Evolutionary conservation across 805 yeast species (phyloP), one percentile per base, ranked within the genome.

Genomic region (Komagataella kurtzmanii): DNA sequence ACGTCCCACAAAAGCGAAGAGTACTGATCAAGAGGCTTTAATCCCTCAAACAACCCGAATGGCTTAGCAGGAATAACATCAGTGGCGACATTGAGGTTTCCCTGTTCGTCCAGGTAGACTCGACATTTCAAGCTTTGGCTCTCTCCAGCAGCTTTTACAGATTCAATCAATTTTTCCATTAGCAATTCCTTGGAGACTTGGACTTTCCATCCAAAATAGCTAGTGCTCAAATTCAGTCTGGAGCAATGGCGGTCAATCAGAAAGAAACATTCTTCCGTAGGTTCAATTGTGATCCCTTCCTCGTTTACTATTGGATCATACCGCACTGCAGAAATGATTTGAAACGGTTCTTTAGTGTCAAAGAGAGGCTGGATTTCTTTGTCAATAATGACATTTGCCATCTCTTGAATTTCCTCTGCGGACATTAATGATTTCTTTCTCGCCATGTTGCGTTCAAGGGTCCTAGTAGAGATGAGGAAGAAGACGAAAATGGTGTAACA

Each of bases 161-260:
- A 68, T 17, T 63, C 58, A 10, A 72, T 64, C 55, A 83, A 60
- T 23, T 71, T 66, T 2, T 57, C 54, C 14, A 79, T 59, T 3
- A 89, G 58, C 18, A 66, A 60, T 0, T 65, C 63, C 51, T 69
- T 66, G 1, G 79, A 65, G 1, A 84, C 51, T 21, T 66, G 68
- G 49, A 72, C 67, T 3, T 64, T 66, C 68, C 79, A 71, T 8
- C 72, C 64, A 61, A 89, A 87, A 61, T 71, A 82, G 17, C 63
- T 57, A 14, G 83, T 59, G 0, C 87, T 66, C 54, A 74, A 73
- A 48, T 74, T 70, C 24, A 88, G 61, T 47, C 96, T 70, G 48
- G 75, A 73, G 48, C 73, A 68, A 65, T 88, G 96, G 53, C 79
- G 79, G 12, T 76, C 74, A 24, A 86, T 66, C 18, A 88, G 68